Evolutionary conservation across 768 basidiomycete genomes (phyloP), one percentile per base, ranked within the genome.

Genomic region (Chalciporus pseudorubinellus): DNA sequence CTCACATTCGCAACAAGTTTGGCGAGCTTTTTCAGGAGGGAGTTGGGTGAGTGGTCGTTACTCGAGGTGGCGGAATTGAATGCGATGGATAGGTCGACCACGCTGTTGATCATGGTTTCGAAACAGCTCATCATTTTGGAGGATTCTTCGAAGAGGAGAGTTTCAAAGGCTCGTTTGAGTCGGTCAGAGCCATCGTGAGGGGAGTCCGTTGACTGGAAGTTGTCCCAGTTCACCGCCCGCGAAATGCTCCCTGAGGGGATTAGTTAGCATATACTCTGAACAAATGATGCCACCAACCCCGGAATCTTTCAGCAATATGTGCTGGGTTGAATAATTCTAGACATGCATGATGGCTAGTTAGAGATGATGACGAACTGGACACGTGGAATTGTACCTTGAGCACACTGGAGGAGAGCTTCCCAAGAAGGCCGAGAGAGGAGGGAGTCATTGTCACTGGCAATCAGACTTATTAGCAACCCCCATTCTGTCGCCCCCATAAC

Each of bases 31-130:
- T 51, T 44, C 21, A 51, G 9, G 13, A 52, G n/a, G 1, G 45
- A 21, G 39, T n/a, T 19, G 8, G 48, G 31, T 2, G 38, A 18
- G 8, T 12, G 16, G 11, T 28, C 6, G 33, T 14, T 29, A 8
- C 7, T 9, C 10, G 36, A 24, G 7, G 38, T 24, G n/a, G 38
- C 33, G 3, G 44, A 52, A 12, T 38, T 31, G 31, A 55, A n/a
- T n/a, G n/a, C 19, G 2, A 28, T 10, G 6, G 43, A 36, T 21
- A 51, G 21, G 11, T 46, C 21, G 14, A 39, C 9, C 8, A 48
- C 43, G n/a, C 16, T 49, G 36, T 46, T 33, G 33, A 48, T n/a
- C 40, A 51, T 13, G 20, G 21, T 50, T 43, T 51, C 51, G 4
- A 61, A 26, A 40, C 49, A 43, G 39, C 16, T 21, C n/a, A 43